A percentile compares a stretch with the other conserved stretches of the same genome.
Evolutionary conservation across 257 asterid genomes (phyloP).

Genomic region (Nicotiana obtusifolia): DNA sequence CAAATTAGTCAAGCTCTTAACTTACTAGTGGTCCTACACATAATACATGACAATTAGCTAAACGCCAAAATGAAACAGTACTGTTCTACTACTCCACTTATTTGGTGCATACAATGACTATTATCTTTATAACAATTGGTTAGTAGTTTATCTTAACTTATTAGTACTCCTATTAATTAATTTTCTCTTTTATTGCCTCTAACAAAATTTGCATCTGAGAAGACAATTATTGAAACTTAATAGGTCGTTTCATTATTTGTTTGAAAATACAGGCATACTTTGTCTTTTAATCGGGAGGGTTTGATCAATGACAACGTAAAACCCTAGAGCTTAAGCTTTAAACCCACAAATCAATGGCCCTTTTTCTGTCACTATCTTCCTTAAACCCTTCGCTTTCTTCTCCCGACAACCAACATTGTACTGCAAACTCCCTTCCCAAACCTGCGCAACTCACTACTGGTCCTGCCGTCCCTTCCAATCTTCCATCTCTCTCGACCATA

Average conservation of each 20-base stretch:
- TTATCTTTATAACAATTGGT: no score
- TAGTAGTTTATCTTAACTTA: no score
- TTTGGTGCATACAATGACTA: no score
- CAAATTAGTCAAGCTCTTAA: no score
- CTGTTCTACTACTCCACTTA: no score
- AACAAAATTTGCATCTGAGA: not conserved
- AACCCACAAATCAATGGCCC: conserved; percentile 3
- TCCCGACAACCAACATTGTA: not conserved
- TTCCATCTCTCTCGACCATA: not conserved
- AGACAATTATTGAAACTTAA: not conserved
- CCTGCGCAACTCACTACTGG: not conserved
- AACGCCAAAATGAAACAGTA: no score
- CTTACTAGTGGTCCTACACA: no score
- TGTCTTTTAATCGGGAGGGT: no score
- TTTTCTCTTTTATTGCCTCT: no score
- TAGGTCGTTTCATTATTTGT: no score
- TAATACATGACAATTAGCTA: no score
- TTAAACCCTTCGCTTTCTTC: not conserved
- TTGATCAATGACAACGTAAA: not conserved
- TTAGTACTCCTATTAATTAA: no score
- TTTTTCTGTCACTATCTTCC: not conserved
- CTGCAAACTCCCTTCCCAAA: not conserved
- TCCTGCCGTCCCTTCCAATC: not conserved
- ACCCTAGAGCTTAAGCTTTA: not conserved
- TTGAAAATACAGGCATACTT: not conserved